Conservation (phyloP, 345 rosid genomes). For the Durio zibethinus region DNA sequence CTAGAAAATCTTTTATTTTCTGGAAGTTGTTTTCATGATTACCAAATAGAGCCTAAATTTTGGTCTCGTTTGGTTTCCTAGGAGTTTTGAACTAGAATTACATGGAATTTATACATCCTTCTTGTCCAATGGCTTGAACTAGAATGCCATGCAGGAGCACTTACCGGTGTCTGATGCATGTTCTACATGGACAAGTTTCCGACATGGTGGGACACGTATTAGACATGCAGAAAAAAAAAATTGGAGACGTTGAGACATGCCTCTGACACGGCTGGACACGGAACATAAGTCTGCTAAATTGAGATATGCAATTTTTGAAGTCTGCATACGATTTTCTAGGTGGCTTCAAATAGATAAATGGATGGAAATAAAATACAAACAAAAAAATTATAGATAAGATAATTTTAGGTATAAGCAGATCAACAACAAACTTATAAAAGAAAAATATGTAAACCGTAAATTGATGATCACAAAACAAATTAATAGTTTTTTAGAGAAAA, state of each 20-base stretch:
- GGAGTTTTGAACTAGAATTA: slow-evolving; percentile 4
- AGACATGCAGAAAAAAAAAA: too few relatives aligned
- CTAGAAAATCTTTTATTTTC: too few relatives aligned
- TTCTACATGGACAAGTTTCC: too few relatives aligned
- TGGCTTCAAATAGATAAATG: not conserved
- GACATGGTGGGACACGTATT: too few relatives aligned
- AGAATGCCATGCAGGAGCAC: too few relatives aligned
- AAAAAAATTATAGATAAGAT: not conserved
- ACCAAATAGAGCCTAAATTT: too few relatives aligned
- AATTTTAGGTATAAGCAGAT: not conserved
- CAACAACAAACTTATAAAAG: not conserved
- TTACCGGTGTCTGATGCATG: too few relatives aligned
- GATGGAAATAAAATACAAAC: too few relatives aligned
- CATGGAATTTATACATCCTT: not conserved
- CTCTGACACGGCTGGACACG: too few relatives aligned
- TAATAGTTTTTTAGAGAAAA: too few relatives aligned
- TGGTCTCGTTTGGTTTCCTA: slow-evolving; percentile 6
- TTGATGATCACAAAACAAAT: not conserved
- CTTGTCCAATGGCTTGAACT: not conserved
- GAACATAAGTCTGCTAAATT: not conserved
- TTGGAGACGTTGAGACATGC: too few relatives aligned
- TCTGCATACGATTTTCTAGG: not conserved
- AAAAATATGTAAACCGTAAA: not conserved
- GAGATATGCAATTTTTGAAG: slow-evolving; percentile 2
- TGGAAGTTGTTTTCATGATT: too few relatives aligned